These are phyloP conservation scores for Candida vartiovaarae DNA, from an alignment of 805 yeast species.

Conservation along the genomic window DNA sequence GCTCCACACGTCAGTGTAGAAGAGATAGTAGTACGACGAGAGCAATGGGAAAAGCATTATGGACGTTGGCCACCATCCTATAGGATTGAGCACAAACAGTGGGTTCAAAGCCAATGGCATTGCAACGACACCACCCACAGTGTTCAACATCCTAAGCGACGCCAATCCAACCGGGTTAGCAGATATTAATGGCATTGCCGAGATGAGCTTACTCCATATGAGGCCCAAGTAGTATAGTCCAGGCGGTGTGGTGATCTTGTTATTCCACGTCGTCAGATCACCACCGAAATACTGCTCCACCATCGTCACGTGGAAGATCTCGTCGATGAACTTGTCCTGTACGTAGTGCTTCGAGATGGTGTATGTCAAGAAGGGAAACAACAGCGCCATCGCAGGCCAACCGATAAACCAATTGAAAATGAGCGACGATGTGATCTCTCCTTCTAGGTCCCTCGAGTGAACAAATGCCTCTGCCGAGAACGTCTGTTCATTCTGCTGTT, in stretches of 20 bases:
- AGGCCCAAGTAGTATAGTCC: conserved; percentile 62
- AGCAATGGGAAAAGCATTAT: conserved; percentile 61
- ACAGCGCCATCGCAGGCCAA: conserved; percentile 25
- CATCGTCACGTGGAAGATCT: conserved; percentile 80
- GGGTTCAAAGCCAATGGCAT: conserved; percentile 43
- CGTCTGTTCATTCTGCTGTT: neutral
- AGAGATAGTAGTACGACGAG: conserved; percentile 65
- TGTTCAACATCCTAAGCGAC: conserved; percentile 50
- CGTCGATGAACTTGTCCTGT: conserved; percentile 48
- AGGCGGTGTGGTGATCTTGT: conserved; percentile 94
- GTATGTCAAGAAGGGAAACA: conserved; percentile 23
- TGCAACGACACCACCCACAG: conserved; percentile 53
- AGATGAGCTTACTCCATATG: conserved; percentile 24
- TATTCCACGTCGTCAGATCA: conserved; percentile 66
- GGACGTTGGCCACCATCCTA: conserved; percentile 36
- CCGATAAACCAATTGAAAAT: conserved; percentile 27
- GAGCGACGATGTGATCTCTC: conserved; percentile 20
- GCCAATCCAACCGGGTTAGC: conserved; percentile 27
- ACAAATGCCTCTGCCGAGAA: conserved; percentile 2
- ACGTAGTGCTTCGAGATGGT: conserved; percentile 23
- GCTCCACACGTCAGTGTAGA: conserved; percentile 94
- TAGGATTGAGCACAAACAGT: conserved; percentile 32
- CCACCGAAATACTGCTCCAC: conserved; percentile 59
- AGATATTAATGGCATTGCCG: conserved; percentile 10
- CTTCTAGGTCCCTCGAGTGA: conserved; percentile 18